phyloP scores from a whole-genome alignment of 495 filamentous ascomycete genomes.

The Glarea lozoyensis region DNA sequence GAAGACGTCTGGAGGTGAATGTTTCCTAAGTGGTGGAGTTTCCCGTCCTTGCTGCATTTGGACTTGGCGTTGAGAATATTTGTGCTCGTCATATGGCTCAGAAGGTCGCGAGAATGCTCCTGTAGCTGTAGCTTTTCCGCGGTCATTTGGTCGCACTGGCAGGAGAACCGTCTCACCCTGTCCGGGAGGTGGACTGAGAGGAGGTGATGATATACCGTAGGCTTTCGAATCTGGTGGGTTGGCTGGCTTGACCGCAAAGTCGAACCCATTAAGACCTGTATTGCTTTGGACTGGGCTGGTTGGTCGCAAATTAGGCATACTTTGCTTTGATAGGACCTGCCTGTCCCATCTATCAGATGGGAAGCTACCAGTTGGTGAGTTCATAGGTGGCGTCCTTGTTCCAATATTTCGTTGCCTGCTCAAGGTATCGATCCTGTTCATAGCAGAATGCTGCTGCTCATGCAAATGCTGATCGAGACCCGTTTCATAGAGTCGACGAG shows the following conservation, averaged over 20 bases:
- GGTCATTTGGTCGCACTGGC: conserved; percentile 65
- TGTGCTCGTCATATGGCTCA: conserved; percentile 71
- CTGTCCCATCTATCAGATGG: conserved; percentile 48
- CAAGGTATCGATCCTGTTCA: conserved; percentile 72
- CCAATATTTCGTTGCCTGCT: conserved; percentile 46
- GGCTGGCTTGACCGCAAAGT: conserved; percentile 10
- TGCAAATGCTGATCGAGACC: conserved; percentile 70
- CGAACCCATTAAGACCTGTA: conserved; percentile 19
- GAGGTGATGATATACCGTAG: conserved; percentile 42
- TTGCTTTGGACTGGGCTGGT: conserved; percentile 41
- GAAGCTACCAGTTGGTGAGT: conserved; percentile 39
- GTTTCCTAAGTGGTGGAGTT: conserved; percentile 26
- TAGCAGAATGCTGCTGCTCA: conserved; percentile 67
- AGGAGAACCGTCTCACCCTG: conserved; percentile 49
- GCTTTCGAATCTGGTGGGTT: conserved; percentile 13
- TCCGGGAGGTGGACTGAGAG: conserved; percentile 65
- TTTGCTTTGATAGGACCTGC: conserved; percentile 20
- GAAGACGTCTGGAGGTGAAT: conserved; percentile 18
- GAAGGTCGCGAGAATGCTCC: conserved; percentile 75
- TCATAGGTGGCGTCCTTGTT: conserved; percentile 35
- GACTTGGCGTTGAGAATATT: conserved; percentile 73
- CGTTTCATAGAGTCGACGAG: conserved; percentile 77
- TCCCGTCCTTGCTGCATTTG: conserved; percentile 65
- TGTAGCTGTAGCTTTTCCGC: conserved; percentile 78
- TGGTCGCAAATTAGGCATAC: conserved; percentile 30